Percentiles rank a stretch among this genome's conserved stretches.
Evolutionary conservation across 106 monocot species (phyloP).

Genomic region (Ottelia alismoides): DNA sequence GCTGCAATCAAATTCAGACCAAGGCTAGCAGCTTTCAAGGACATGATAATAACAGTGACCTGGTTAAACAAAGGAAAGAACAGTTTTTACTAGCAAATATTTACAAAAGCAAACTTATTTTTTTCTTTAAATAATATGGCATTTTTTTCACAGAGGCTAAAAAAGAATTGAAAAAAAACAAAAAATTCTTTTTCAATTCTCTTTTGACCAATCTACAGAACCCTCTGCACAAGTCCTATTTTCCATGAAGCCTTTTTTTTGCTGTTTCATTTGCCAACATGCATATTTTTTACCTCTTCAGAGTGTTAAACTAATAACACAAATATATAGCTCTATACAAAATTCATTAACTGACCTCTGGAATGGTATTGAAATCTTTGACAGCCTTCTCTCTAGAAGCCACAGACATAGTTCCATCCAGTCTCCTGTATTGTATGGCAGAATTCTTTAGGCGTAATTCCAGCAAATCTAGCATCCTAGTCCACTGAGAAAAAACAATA

Average conservation of each 20-base stretch:
- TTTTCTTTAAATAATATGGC: too few species aligned
- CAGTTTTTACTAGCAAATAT: too few species aligned
- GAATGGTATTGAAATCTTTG: slow-evolving; percentile 81
- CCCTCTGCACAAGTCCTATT: too few species aligned
- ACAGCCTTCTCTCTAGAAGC: slow-evolving; percentile 78
- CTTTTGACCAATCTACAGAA: not conserved
- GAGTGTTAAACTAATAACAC: not conserved
- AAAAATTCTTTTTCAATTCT: not conserved
- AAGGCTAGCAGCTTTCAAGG: slow-evolving; percentile 93
- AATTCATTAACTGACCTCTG: slow-evolving; percentile 40
- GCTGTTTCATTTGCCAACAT: too few species aligned
- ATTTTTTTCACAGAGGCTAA: not conserved
- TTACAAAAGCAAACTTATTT: too few species aligned
- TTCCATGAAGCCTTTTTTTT: too few species aligned
- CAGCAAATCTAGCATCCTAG: slow-evolving; percentile 87
- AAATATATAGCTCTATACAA: not conserved
- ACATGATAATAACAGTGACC: slow-evolving; percentile 96
- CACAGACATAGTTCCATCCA: slow-evolving; percentile 94
- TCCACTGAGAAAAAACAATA: slow-evolving; percentile 96
- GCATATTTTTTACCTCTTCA: too few species aligned
- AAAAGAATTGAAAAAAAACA: not conserved
- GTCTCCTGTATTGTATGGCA: slow-evolving; percentile 55
- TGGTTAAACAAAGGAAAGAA: slow-evolving; percentile 6
- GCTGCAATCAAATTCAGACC: slow-evolving; percentile 89
- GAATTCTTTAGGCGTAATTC: slow-evolving; percentile 56